Evolutionary conservation across 2,329 filamentous ascomycete genomes (phyloP), one percentile per base, ranked within the genome.

Genomic region (Phyllachora maydis): DNA sequence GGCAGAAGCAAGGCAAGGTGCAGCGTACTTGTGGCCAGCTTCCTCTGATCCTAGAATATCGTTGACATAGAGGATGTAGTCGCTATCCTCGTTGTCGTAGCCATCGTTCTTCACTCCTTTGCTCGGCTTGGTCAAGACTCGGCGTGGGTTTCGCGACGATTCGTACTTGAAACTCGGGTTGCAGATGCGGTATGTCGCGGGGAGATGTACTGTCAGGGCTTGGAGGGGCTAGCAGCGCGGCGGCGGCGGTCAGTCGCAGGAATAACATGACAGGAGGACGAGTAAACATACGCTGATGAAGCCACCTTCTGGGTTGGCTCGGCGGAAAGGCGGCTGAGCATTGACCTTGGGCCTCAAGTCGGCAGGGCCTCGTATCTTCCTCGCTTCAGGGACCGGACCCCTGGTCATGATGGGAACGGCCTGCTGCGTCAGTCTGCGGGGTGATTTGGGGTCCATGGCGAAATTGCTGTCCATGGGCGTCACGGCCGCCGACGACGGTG

Each of bases 101-200:
- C 88, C 88, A 52, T 98, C 88, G 41, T 98, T 98, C 61, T 98
- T 98, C 31, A 78, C 68, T 9, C 88, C 88, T 52, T 98, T 98
- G 63, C 88, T 95, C 6, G 88, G 88, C 49, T 98, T 98, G 10
- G 88, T 98, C 35, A 98, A 61, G 23, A 98, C 88, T 46, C 88
- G 68, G 31, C 88, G 76, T 18, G 88, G 88, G 42, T 98, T 98
- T 34, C 88, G 69, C 25, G 88, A 93, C 10, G 88, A 93, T 46
- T 98, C 88, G 52, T 98, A 98, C 54, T 98, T 93, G 61, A 98
- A 98, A 39, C 66, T 72, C 3, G 83, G 83, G 45, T 98, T 98
- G 57, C 88, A 98, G 46, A 98, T 95, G 38, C 88, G 76, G 54
- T 98, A 98, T 2, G 88, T 95, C 4, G 83, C 75, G 10, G 88